A percentile compares a stretch with the other conserved stretches of the same genome.
phyloP scores from a whole-genome alignment of 2,329 filamentous ascomycete species.

The Eurotiales sp. region DNA sequence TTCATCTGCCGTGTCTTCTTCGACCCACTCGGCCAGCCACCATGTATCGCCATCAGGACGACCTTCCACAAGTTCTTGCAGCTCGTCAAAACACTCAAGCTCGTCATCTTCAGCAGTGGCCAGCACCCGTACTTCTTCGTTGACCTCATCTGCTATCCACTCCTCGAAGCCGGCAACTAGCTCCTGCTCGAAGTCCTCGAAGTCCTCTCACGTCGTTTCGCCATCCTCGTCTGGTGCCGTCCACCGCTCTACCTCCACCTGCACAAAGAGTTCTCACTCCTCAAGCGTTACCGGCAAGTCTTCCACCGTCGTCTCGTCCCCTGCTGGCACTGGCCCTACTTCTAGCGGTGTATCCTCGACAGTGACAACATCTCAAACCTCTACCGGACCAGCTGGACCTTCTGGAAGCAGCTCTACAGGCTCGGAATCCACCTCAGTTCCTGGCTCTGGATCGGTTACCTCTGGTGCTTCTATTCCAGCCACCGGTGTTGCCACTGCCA shows the following conservation, averaged over 20 bases:
- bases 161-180: neutral
- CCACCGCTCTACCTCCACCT: neutral
- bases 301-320: neutral
- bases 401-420: slow-evolving; percentile 3
- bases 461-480: slow-evolving; percentile 8
- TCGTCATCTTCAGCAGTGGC: neutral
- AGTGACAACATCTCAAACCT: neutral
- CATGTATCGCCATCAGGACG: neutral
- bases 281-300: neutral
- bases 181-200: neutral
- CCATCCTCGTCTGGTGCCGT: neutral
- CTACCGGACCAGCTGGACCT: slow-evolving; percentile 3
- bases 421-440: neutral
- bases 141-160: neutral
- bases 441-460: slow-evolving; percentile 5
- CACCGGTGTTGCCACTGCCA: slow-evolving; percentile 5
- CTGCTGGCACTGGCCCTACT: neutral
- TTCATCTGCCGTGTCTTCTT: slow-evolving; percentile 2
- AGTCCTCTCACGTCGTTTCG: neutral
- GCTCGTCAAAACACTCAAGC: neutral
- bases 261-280: neutral
- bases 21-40: neutral
- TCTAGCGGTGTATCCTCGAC: neutral
- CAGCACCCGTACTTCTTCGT: neutral
- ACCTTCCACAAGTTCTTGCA: neutral